phyloP scores from a whole-genome alignment of 1,139 yeast species.

The Candida albicans region DNA sequence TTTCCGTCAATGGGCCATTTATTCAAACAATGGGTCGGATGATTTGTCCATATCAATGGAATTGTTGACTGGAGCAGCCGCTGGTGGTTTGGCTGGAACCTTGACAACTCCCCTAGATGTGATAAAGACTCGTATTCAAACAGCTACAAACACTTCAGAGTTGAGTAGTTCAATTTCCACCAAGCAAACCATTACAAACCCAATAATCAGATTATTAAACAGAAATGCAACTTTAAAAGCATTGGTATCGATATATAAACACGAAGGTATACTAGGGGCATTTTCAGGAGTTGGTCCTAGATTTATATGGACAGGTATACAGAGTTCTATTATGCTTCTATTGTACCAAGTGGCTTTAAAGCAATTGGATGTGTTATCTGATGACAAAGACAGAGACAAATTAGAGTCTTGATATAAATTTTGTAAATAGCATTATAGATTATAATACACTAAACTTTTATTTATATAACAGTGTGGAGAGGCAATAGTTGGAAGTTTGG shows the following conservation, averaged over 20 bases:
- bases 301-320: conserved; percentile 94
- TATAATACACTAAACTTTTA: conserved; percentile 1
- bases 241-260: conserved; percentile 60
- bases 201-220: conserved; percentile 23
- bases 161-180: conserved; percentile 11
- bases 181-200: conserved; percentile 10
- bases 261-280: conserved; percentile 77
- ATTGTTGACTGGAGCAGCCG: conserved; percentile 86
- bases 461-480: not conserved
- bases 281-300: conserved; percentile 97
- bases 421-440: not conserved
- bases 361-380: conserved; percentile 32
- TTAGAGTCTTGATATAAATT: not conserved
- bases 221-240: conserved; percentile 64
- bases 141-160: conserved; percentile 36
- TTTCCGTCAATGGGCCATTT: conserved; percentile 65
- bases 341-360: conserved; percentile 68
- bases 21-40: conserved; percentile 32
- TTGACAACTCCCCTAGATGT: conserved; percentile 86
- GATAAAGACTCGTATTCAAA: conserved; percentile 89
- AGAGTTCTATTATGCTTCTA: conserved; percentile 90
- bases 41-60: conserved; percentile 64
- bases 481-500: too few species aligned
- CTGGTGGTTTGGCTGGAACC: conserved; percentile 94
- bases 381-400: conserved; percentile 9